A percentile compares a stretch with the other conserved stretches of the same genome.
These are phyloP conservation scores for Talaromyces rugulosus DNA, from an alignment of 2,329 filamentous ascomycete species.

Conservation along the genomic window DNA sequence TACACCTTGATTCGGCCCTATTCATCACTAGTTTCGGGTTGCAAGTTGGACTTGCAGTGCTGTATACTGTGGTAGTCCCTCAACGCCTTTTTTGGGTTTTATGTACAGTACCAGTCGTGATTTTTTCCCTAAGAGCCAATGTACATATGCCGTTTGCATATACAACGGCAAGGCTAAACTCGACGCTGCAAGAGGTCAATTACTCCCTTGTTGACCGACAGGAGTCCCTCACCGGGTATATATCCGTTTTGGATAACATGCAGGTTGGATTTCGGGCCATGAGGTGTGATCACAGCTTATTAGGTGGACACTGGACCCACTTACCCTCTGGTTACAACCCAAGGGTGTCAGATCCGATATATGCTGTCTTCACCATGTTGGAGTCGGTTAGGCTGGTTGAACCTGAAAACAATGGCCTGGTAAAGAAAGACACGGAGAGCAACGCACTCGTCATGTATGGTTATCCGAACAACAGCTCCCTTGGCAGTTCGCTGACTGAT, in stretches of 20 bases:
- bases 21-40: slow-evolving; percentile 68
- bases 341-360: slow-evolving; percentile 75
- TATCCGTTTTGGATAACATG: slow-evolving; percentile 79
- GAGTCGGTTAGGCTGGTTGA: slow-evolving; percentile 84
- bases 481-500: slow-evolving; percentile 2
- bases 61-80: slow-evolving; percentile 64
- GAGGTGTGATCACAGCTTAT: slow-evolving; percentile 88
- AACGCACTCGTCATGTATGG: slow-evolving; percentile 81
- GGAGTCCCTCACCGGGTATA: slow-evolving; percentile 86
- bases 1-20: slow-evolving; percentile 58
- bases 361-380: slow-evolving; percentile 92
- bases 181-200: slow-evolving; percentile 58
- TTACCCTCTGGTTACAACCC: slow-evolving; percentile 47
- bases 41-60: slow-evolving; percentile 61
- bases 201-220: slow-evolving; percentile 75
- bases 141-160: slow-evolving; percentile 63
- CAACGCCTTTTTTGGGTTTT: slow-evolving; percentile 58
- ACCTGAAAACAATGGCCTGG: slow-evolving; percentile 34
- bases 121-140: slow-evolving; percentile 63
- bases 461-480: background rate
- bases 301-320: slow-evolving; percentile 85
- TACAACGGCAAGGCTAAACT: slow-evolving; percentile 61
- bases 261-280: slow-evolving; percentile 71
- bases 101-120: slow-evolving; percentile 65
- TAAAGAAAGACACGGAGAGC: slow-evolving; percentile 58